Evolutionary conservation across 2,329 filamentous ascomycete genomes (phyloP).

Genomic region (Aspergillus ochraceoroseus): DNA sequence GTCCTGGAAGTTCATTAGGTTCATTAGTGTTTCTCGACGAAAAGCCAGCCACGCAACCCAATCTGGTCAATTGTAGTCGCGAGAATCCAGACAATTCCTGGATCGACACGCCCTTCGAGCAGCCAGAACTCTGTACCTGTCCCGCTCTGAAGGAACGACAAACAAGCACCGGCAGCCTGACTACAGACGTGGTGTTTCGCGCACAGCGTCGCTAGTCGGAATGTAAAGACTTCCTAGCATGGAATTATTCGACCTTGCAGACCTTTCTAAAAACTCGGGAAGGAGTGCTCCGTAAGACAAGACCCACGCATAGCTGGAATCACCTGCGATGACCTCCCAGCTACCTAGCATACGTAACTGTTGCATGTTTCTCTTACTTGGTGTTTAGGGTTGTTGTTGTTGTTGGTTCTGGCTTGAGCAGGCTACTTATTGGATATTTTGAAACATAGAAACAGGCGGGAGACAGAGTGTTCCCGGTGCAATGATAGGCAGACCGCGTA

Average conservation of each 20-base stretch:
- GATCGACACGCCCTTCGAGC: not conserved
- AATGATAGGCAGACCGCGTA: constrained; percentile 7
- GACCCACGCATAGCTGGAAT: not conserved
- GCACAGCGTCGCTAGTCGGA: constrained; percentile 10
- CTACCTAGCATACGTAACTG: constrained; percentile 1
- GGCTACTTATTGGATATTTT: not conserved
- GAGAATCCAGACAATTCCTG: not conserved
- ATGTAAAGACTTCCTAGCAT: not conserved
- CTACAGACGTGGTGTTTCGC: constrained; percentile 2
- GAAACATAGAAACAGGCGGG: not conserved
- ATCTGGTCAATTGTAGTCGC: constrained; percentile 2
- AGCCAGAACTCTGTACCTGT: constrained; percentile 3
- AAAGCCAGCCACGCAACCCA: constrained; percentile 5
- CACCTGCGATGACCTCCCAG: not conserved
- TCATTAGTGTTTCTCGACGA: too few relatives aligned
- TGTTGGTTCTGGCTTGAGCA: constrained; percentile 3
- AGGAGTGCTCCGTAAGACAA: constrained; percentile 12
- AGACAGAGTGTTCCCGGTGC: too few relatives aligned
- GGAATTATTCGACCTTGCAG: not conserved
- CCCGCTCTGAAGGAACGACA: not conserved
- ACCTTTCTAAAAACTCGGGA: not conserved
- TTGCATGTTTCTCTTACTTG: constrained; percentile 8
- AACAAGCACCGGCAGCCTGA: constrained; percentile 4
- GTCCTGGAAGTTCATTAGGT: not conserved
- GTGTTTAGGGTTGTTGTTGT: constrained; percentile 4